These are phyloP conservation scores for Zygoascus flipseniorum DNA, from an alignment of 805 yeast species.

Conservation along the genomic window DNA sequence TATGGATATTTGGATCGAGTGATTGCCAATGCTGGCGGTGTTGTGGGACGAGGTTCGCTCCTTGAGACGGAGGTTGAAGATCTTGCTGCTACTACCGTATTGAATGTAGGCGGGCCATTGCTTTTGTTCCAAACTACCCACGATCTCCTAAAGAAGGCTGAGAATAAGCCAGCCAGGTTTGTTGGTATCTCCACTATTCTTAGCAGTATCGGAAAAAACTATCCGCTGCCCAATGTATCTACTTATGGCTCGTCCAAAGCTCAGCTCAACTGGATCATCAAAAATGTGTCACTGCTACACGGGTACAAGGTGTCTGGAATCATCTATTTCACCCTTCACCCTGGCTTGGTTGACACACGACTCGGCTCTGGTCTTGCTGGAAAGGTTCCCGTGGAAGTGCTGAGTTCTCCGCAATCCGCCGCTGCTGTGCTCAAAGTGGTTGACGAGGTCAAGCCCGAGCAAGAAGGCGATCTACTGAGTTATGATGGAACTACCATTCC, in stretches of 20 bases:
- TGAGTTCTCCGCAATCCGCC: too few species aligned
- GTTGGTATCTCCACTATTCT: background rate
- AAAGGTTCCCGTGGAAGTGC: too few species aligned
- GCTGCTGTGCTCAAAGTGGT: too few species aligned
- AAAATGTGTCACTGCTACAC: too few species aligned
- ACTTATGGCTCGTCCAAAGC: background rate
- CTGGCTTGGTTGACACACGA: too few species aligned
- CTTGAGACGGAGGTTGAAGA: background rate
- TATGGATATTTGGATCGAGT: background rate
- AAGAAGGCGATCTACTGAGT: too few species aligned
- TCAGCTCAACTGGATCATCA: background rate
- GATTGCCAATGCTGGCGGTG: background rate
- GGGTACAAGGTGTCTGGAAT: too few species aligned
- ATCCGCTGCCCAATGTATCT: background rate
- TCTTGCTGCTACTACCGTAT: background rate
- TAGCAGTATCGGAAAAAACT: background rate
- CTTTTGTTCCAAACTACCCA: background rate
- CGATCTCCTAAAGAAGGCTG: background rate
- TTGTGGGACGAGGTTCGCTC: background rate
- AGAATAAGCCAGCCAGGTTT: background rate
- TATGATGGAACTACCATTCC: too few species aligned
- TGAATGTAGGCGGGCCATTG: background rate
- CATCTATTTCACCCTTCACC: too few species aligned
- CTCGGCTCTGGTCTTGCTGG: too few species aligned
- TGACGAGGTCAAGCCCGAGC: too few species aligned